Evolutionary conservation across 768 basidiomycete species (phyloP), one percentile per base, ranked within the genome.

Genomic region (Pleurotus giganteus): DNA sequence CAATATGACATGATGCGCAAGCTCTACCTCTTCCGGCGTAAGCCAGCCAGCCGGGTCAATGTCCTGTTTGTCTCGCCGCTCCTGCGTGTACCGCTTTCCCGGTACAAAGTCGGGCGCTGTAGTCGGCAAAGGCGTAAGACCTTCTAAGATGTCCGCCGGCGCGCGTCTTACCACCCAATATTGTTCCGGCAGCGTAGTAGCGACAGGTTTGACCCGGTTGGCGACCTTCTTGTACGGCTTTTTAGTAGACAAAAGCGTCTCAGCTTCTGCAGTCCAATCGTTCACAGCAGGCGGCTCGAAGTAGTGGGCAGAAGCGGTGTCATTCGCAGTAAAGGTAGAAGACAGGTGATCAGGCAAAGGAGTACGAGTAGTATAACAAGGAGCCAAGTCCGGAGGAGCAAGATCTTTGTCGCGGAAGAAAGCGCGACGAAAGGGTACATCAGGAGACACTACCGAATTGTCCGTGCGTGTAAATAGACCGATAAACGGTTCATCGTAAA

Each of bases 1-100:
- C 5, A 26, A 51, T 17, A 71, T 28, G 9, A 71, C 46, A 2
- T 65, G 60, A 2, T 47, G 27, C 29, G 65, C 59, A 19, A 67
- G 57, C 44, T 63, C 57, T 26, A 56, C 50, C 57, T 71, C 70
- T 54, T 66, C 69, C 4, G 66, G 63, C 60, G 58, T 61, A 2
- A 70, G 49, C 27, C 66, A 69, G 0, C 57, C 57, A 15, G 59
- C 56, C 7, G 51, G 15, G 41, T 62, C 59, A 9, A 69, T 59
- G 0, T 61, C 51, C 13, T 69, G 37, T 11, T 12, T 43, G 7
- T 60, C 57, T n/a, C 65, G 43, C 0, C 59, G 55, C 53, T 68
- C 68, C 34, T 58, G 29, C 13, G 65, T 65, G 1, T 68, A 47
- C 4, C 60, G 50, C 7, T 24, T 17, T 4, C 55, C 54, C 2